phyloP scores from a whole-genome alignment of 768 basidiomycete genomes.

The Pleurotus tuber-regium region DNA sequence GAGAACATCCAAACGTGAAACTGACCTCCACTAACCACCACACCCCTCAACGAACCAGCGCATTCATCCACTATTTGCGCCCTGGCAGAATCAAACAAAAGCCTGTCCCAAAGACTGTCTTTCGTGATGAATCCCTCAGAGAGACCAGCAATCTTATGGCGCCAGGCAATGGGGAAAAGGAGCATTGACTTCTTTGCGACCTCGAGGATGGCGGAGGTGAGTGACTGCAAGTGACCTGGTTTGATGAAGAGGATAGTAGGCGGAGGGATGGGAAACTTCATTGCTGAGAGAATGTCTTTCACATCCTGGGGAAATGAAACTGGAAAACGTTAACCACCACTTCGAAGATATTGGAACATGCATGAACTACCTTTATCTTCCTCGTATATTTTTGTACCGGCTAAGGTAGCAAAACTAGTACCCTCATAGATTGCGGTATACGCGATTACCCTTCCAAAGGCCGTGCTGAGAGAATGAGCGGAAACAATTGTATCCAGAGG shows the following conservation, averaged over 20 bases:
- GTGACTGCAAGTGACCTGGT: slow-evolving; percentile 55
- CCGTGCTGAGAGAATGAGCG: slow-evolving; percentile 65
- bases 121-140: slow-evolving; percentile 73
- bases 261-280: slow-evolving; percentile 58
- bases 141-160: slow-evolving; percentile 73
- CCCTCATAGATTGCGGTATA: slow-evolving; percentile 80
- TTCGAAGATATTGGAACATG: not conserved
- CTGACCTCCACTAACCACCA: slow-evolving; percentile 73
- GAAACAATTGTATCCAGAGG: slow-evolving; percentile 78
- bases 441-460: slow-evolving; percentile 77
- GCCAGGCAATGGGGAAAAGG: slow-evolving; percentile 63
- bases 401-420: slow-evolving; percentile 65
- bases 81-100: slow-evolving; percentile 71
- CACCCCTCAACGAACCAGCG: slow-evolving; percentile 60
- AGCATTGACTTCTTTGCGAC: slow-evolving; percentile 53
- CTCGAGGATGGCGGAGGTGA: slow-evolving; percentile 52
- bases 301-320: slow-evolving; percentile 30
- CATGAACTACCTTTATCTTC: slow-evolving; percentile 38
- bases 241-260: slow-evolving; percentile 80
- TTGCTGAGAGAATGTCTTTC: slow-evolving; percentile 45
- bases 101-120: slow-evolving; percentile 82
- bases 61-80: slow-evolving; percentile 55
- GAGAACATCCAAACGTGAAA: slow-evolving; percentile 7
- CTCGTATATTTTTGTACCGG: slow-evolving; percentile 51
- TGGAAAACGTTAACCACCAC: slow-evolving; percentile 10